Conservation (phyloP, 768 basidiomycete species). For the Hebeloma cylindrosporum region DNA sequence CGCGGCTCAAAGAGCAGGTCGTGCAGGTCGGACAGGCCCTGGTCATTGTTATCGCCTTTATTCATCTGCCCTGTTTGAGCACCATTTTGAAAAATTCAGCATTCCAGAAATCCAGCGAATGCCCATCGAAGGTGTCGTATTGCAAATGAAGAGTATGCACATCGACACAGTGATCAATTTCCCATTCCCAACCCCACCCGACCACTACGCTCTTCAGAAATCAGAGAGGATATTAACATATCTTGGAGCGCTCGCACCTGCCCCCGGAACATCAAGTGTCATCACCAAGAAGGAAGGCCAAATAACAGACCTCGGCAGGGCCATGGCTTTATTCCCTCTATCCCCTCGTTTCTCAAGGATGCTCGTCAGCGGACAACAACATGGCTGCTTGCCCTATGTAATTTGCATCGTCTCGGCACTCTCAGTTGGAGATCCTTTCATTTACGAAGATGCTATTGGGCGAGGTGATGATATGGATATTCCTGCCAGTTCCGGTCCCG, state of each 20-base stretch:
- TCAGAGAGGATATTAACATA: slow-evolving; percentile 81
- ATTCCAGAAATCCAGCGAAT: slow-evolving; percentile 92
- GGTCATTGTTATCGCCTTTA: slow-evolving; percentile 98
- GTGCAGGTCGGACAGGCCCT: slow-evolving; percentile 96
- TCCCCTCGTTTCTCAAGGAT: slow-evolving; percentile 95
- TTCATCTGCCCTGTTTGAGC: slow-evolving; percentile 92
- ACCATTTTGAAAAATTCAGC: slow-evolving; percentile 86
- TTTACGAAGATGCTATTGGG: slow-evolving; percentile 73
- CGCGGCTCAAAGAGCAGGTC: slow-evolving; percentile 90
- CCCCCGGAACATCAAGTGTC: slow-evolving; percentile 23
- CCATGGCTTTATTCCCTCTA: slow-evolving; percentile 93
- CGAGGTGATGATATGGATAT: slow-evolving; percentile 41
- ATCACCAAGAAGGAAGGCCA: slow-evolving; percentile 39
- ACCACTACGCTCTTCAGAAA: slow-evolving; percentile 67
- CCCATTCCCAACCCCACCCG: slow-evolving; percentile 96
- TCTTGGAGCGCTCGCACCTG: slow-evolving; percentile 73
- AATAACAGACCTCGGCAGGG: slow-evolving; percentile 87
- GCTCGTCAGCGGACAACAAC: slow-evolving; percentile 90
- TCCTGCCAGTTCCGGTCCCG: slow-evolving; percentile 34
- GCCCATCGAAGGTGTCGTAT: slow-evolving; percentile 94
- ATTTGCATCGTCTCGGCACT: slow-evolving; percentile 88
- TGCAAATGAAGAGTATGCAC: slow-evolving; percentile 99
- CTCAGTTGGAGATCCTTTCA: slow-evolving; percentile 94
- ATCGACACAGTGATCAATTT: slow-evolving; percentile 97
- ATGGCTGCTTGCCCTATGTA: slow-evolving; percentile 80